Evolutionary conservation across 108 stramenopile species (phyloP), one percentile per base, ranked within the genome.

Genomic region (Schizochytrium sp.): DNA sequence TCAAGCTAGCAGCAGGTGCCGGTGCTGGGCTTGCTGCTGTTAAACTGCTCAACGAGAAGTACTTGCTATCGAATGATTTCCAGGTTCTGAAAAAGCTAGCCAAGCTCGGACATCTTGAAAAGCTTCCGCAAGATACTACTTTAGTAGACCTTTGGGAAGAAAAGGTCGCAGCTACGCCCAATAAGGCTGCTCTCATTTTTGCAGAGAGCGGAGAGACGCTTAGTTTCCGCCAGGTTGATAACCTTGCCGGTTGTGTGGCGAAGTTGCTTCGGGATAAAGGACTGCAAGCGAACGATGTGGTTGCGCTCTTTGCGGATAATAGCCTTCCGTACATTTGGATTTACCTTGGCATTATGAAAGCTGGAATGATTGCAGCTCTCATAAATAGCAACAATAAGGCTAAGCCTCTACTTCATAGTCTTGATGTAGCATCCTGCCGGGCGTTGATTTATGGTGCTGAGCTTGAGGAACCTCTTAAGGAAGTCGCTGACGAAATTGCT

Each of bases 351-450:
- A 61, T 91, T 40, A n/a, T 42, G 38, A 93, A 93, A 88, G 8
- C 88, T 4, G 92, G 92, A 2, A 91, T 73, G 5, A 47, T 45
- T 12, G 38, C 60, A 3, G 92, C 92, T 3, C 53, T 93, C 49
- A 56, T 93, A 53, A 91, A 93, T 64, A 61, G 19, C 88, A 91
- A 90, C 88, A 41, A 90, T 15, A 88, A 46, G 45, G 91, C 89
- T 57, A 56, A 72, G 61, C 61, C 89, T 28, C 91, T 93, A 28
- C 10, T 41, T 5, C 92, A 93, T 59, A 42, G 87, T 87, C 2
- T 93, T 41, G 46, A 90, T 3, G 44, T 89, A 15, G 89, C 91
- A 38, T 19, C 17, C 17, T 46, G 41, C n/a, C 60, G 90, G 50
- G 61, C 87, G 40, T n/a, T 93, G 28, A 61, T 93, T 88, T 72